phyloP scores from a whole-genome alignment of 192 early-diverging fungal genomes.

The Podila minutissima region DNA sequence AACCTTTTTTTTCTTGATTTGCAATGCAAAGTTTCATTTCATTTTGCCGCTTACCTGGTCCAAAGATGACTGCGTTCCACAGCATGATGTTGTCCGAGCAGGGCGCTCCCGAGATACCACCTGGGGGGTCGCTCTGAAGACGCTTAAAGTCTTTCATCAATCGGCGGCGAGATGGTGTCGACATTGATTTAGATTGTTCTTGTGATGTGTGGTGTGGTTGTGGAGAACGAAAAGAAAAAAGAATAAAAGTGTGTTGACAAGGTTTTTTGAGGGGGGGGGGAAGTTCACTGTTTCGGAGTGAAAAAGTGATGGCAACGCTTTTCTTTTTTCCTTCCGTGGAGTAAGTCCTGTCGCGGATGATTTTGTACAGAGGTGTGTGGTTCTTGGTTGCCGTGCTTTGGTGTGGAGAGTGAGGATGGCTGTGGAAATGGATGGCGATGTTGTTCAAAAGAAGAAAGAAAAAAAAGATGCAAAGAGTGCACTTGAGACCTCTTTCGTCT shows the following conservation, averaged over 20 bases:
- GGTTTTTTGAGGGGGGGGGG: not conserved
- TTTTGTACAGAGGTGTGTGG: too few species aligned
- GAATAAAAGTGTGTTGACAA: not conserved
- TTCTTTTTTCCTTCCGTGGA: too few species aligned
- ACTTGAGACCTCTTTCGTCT: not conserved
- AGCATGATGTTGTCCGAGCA: slow-evolving; percentile 96
- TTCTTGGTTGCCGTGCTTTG: too few species aligned
- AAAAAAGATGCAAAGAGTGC: not conserved
- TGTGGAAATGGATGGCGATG: slow-evolving; percentile 2
- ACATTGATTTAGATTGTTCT: slow-evolving; percentile 65
- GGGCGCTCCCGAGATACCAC: slow-evolving; percentile 88
- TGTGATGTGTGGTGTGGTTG: slow-evolving; percentile 8
- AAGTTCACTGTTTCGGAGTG: not conserved
- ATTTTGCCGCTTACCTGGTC: slow-evolving; percentile 62
- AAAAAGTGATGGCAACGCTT: too few species aligned
- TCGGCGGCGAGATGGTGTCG: slow-evolving; percentile 91
- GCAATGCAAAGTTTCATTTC: not conserved
- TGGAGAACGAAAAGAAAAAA: not conserved
- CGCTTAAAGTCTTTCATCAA: slow-evolving; percentile 99
- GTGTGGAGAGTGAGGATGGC: too few species aligned
- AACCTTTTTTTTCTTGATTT: not conserved
- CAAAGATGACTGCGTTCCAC: slow-evolving; percentile 99
- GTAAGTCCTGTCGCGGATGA: too few species aligned
- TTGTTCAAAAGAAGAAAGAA: not conserved
- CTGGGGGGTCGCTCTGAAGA: slow-evolving; percentile 93